Evolutionary conservation across 2,329 filamentous ascomycete species (phyloP), one percentile per base, ranked within the genome.

Genomic region (Cytospora piceicola): DNA sequence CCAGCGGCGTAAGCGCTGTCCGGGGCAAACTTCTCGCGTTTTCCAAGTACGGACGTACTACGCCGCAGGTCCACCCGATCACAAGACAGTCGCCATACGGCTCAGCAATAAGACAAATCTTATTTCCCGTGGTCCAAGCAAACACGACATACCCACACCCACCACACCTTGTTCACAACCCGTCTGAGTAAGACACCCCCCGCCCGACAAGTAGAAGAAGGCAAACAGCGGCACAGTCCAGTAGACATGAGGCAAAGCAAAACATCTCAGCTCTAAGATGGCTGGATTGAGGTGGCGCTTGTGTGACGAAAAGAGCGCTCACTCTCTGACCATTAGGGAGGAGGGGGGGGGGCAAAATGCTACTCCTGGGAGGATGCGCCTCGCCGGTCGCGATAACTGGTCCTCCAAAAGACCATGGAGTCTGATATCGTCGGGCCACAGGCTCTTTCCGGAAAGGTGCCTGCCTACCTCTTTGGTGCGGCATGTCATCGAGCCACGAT

Each of bases 61-160:
- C 42, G 17, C 39, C 49, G 61, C 61, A 63, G 39, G 61, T 55
- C 29, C 30, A 27, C 55, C 60, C 14, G 39, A 42, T 52, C 61
- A 63, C 53, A 53, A 63, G 53, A 63, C 53, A 63, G 53, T 30
- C 42, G 58, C 12, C 53, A 7, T 27, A 46, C 32, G 42, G 46
- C 46, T 11, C 46, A 49, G 22, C 46, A 49, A 24, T 24, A 9
- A 49, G 46, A 49, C 46, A 49, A 3, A 24, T 49, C n/a, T 17
- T 49, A 49, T 24, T 24, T 14, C 46, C n/a, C 46, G 46, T n/a
- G 34, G 46, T 49, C n/a, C 46, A 49, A 24, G 46, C 46, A 49
- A 49, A 49, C 46, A 22, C 24, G n/a, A 24, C n/a, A 49, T 17
- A 49, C n/a, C 46, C 46, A 49, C 46, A 49, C 46, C n/a, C 27